Evolutionary conservation across 75 land plant genomes (phyloP).

Genomic region (Picea glauca): DNA sequence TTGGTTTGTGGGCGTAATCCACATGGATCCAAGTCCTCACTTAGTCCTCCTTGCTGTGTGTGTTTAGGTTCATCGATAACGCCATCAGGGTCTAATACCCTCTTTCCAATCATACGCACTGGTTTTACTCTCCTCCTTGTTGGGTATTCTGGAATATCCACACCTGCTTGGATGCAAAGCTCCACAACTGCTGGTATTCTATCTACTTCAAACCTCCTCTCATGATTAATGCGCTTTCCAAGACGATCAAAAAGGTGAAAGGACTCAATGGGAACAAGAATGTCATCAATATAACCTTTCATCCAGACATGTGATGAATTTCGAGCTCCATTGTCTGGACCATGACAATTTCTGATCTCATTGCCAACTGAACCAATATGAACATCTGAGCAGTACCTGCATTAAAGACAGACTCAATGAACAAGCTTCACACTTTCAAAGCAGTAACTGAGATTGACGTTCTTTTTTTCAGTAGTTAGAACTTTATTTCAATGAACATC

Average conservation of each 20-base stretch:
- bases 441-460: not conserved
- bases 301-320: constrained; percentile 65
- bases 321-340: constrained; percentile 35
- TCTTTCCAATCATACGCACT: constrained; percentile 53
- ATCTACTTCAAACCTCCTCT: constrained; percentile 53
- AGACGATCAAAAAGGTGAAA: constrained; percentile 77
- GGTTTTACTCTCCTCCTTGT: constrained; percentile 47
- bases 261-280: constrained; percentile 62
- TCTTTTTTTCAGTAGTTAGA: not conserved
- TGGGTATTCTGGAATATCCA: constrained; percentile 62
- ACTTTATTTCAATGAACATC: not conserved
- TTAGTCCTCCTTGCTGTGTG: constrained; percentile 14
- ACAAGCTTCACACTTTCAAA: not conserved
- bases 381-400: constrained; percentile 56
- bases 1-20: constrained; percentile 13
- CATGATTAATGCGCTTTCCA: constrained; percentile 60
- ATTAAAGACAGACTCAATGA: not conserved
- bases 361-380: constrained; percentile 61
- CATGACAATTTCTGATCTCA: constrained; percentile 53
- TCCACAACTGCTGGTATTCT: constrained; percentile 79
- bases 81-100: constrained; percentile 46
- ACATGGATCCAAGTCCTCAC: constrained; percentile 44
- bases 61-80: constrained; percentile 36
- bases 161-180: constrained; percentile 81
- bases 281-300: constrained; percentile 59